These are phyloP conservation scores for Wickerhamomyces tratensis DNA, from an alignment of 805 yeast genomes.

Conservation along the genomic window DNA sequence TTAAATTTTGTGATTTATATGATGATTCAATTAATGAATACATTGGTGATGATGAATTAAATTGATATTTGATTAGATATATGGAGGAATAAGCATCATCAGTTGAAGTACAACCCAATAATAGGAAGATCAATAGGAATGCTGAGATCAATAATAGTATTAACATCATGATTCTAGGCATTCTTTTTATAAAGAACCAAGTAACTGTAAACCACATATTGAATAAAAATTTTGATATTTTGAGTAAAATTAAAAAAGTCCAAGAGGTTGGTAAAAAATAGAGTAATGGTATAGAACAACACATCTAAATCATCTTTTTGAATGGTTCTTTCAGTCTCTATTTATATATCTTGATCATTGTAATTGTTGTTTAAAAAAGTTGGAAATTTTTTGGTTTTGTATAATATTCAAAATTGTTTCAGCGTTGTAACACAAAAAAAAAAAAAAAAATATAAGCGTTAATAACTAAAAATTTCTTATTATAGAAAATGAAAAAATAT, in stretches of 20 bases:
- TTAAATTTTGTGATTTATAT: constrained; percentile 20
- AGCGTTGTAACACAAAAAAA: no score
- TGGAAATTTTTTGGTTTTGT: no score
- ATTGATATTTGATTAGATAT: constrained; percentile 37
- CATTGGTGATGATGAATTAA: constrained; percentile 35
- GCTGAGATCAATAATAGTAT: constrained; percentile 35
- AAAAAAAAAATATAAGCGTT: no score
- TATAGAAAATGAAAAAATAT: no score
- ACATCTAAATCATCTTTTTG: no score
- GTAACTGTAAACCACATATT: constrained; percentile 3
- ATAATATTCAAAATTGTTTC: no score
- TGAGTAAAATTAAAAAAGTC: neutral
- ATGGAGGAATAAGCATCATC: constrained; percentile 34
- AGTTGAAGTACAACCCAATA: constrained; percentile 43
- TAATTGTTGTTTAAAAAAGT: no score
- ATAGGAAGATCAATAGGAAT: constrained; percentile 42
- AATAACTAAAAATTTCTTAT: no score
- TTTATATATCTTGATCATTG: no score
- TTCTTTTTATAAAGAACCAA: constrained; percentile 23
- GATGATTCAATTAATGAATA: constrained; percentile 30
- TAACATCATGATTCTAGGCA: constrained; percentile 33
- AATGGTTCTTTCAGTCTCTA: no score
- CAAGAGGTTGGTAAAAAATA: no score
- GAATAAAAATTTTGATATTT: constrained; percentile 1
- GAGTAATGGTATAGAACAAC: no score